Evolutionary conservation across 1,139 yeast species (phyloP), one percentile per base, ranked within the genome.

Genomic region (Blastobotrys ciferrii): DNA sequence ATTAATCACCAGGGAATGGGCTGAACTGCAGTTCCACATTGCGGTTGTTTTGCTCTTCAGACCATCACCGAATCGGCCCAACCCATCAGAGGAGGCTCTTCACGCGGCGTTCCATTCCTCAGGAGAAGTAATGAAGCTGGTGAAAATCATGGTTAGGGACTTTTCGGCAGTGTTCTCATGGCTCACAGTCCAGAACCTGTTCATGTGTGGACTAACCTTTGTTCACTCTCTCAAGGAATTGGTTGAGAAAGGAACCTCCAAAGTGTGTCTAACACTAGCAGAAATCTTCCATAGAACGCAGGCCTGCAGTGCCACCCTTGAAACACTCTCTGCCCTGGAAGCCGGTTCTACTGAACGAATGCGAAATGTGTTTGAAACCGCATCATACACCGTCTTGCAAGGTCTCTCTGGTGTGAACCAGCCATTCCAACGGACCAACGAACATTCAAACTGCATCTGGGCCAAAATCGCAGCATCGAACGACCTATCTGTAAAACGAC

Each of bases 21-120:
- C 39, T 5, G 47, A 45, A 32, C 20, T 45, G 18, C 47, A 45
- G 14, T 45, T 45, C 28, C 47, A 45, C 20, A 39, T 45, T 7
- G 42, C 44, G 4, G 44, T 45, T 3, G 47, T 45, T 2, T 28
- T 45, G 4, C 47, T 45, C 15, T 39, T 45, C n/a, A n/a, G 47
- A 32, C 47, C 47, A n/a, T 45, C 47, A 11, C 47, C 47, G 3
- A 19, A 45, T 12, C 43, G 47, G 2, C 47, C 47, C 11, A 39
- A 32, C 19, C 43, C 47, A 12, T 45, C 47, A 2, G 47, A 45
- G 6, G 44, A 32, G 11, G 43, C 43, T 2, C 31, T 45, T 7
- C 47, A 45, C 32, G 47, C 32, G n/a, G 47, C 47, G 5, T 32
- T 45, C 40, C 47, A 45, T 18, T 45, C 47, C 2, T 43, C 47